These are phyloP conservation scores for Claviceps pazoutovae DNA, from an alignment of 2,329 filamentous ascomycete species.

Conservation along the genomic window DNA sequence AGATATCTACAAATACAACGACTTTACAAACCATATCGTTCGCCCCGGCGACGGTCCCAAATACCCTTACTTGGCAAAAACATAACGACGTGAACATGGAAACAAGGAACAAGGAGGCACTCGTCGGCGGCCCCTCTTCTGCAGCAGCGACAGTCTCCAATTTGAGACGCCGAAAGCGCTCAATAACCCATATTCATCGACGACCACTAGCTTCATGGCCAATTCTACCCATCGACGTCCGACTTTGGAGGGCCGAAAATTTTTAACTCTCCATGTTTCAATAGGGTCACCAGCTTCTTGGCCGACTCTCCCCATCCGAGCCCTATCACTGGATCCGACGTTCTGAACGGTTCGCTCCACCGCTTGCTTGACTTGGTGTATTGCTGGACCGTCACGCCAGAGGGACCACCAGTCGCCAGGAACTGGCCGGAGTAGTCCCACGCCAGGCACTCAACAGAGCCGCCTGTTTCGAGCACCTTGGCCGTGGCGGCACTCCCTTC, in stretches of 20 bases:
- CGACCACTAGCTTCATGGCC: slow-evolving; percentile 53
- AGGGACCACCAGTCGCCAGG: slow-evolving; percentile 66
- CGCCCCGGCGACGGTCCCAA: neutral
- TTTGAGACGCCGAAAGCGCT: slow-evolving; percentile 51
- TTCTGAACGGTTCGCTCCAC: slow-evolving; percentile 77
- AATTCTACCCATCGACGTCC: slow-evolving; percentile 65
- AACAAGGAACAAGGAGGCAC: neutral
- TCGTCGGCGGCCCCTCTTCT: neutral
- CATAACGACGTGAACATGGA: neutral
- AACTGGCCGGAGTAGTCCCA: slow-evolving; percentile 98
- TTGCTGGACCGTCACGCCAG: slow-evolving; percentile 75
- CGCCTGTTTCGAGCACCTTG: slow-evolving; percentile 78
- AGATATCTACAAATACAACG: neutral
- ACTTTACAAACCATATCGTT: neutral
- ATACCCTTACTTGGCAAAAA: neutral
- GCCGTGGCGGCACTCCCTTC: slow-evolving; percentile 67
- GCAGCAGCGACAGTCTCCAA: slow-evolving; percentile 10
- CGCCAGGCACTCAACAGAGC: slow-evolving; percentile 56
- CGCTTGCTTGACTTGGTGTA: slow-evolving; percentile 77
- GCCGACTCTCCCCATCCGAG: slow-evolving; percentile 68
- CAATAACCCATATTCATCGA: slow-evolving; percentile 22
- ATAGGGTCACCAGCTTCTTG: slow-evolving; percentile 60
- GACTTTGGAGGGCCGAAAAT: too few species aligned
- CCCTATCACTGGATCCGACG: slow-evolving; percentile 56
- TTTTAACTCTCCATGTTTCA: slow-evolving; percentile 57